Evolutionary conservation across 305 asterid genomes (phyloP).

Genomic region (Fraxinus nigra): DNA sequence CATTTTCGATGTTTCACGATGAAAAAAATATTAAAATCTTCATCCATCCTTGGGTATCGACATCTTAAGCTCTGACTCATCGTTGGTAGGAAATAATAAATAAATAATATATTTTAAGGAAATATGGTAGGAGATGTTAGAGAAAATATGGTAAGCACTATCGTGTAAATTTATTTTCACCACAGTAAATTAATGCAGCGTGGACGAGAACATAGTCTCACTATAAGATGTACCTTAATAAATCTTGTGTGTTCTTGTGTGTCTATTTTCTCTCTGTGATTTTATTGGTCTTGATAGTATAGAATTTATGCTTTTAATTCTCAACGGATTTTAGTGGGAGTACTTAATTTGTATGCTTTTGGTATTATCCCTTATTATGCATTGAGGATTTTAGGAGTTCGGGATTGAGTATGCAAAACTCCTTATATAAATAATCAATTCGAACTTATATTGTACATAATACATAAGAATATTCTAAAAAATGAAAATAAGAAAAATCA

Average conservation of each 20-base stretch:
- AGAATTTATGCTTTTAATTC: neutral
- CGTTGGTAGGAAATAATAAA: too few relatives aligned
- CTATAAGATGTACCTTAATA: neutral
- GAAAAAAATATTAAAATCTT: too few relatives aligned
- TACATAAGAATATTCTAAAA: neutral
- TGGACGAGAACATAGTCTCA: neutral
- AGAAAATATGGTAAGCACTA: neutral
- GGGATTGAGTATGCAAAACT: neutral
- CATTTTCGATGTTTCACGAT: too few relatives aligned
- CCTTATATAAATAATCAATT: neutral
- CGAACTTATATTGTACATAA: neutral
- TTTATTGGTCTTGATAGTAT: neutral
- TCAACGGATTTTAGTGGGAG: neutral
- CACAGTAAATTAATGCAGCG: neutral
- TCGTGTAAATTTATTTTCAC: neutral
- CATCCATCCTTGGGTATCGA: too few relatives aligned
- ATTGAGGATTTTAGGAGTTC: neutral
- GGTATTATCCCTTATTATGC: neutral
- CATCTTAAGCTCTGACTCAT: too few relatives aligned
- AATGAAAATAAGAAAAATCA: neutral
- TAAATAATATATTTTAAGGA: too few relatives aligned
- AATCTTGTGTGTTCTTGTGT: neutral
- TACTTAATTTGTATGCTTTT: neutral
- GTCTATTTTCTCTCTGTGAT: neutral
- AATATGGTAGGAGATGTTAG: too few relatives aligned